phyloP scores from a whole-genome alignment of 768 basidiomycete species.

The Cystofilobasidium ferigula region DNA sequence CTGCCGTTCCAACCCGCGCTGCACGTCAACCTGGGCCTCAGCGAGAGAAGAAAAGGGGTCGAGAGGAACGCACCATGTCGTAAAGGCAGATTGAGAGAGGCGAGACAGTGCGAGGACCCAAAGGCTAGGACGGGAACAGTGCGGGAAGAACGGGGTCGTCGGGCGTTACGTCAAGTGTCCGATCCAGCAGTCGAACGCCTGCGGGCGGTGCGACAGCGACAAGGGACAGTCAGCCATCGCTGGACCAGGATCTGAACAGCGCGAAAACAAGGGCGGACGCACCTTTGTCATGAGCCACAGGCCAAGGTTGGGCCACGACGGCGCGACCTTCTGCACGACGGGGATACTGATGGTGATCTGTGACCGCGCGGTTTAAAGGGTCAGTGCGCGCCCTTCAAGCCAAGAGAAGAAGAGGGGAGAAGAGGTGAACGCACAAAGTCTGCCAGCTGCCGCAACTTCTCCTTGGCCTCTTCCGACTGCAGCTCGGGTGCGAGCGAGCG shows the following conservation, averaged over 20 bases:
- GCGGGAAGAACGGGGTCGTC: too few relatives aligned
- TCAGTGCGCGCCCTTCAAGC: not conserved
- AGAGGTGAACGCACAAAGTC: not conserved
- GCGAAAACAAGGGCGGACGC: not conserved
- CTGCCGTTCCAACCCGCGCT: too few relatives aligned
- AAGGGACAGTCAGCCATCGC: not conserved
- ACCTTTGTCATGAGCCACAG: conserved; percentile 6
- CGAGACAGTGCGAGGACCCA: too few relatives aligned
- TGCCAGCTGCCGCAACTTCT: not conserved
- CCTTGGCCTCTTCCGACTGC: not conserved
- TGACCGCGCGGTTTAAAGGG: not conserved
- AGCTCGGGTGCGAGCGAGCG: not conserved
- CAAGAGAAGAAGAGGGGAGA: not conserved
- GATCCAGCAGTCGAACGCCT: conserved; percentile 3
- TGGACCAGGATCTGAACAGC: not conserved
- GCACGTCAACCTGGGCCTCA: too few relatives aligned
- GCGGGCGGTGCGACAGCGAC: not conserved
- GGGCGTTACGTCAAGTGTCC: not conserved
- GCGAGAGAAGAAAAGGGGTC: too few relatives aligned
- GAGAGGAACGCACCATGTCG: too few relatives aligned
- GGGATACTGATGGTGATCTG: not conserved
- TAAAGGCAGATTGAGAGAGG: too few relatives aligned
- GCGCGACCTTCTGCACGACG: not conserved
- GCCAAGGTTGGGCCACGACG: not conserved
- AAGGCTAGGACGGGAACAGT: too few relatives aligned